phyloP scores from a whole-genome alignment of 2,329 filamentous ascomycete genomes.

The Hyphodiscus sp. region DNA sequence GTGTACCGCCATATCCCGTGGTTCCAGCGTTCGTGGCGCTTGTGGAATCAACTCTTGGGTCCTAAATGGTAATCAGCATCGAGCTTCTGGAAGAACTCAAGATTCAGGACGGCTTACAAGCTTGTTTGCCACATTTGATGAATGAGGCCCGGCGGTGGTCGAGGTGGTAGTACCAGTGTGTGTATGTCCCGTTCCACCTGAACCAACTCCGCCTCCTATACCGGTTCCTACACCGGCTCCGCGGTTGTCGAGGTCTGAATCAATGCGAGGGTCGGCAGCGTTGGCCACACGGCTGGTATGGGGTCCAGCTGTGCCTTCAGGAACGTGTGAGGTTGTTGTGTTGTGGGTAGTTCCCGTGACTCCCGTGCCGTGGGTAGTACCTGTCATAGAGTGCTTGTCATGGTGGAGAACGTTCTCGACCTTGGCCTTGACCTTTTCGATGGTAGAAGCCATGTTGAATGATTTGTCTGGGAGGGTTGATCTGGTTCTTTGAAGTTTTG shows the following conservation, averaged over 20 bases:
- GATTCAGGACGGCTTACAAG: neutral
- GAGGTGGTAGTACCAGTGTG: neutral
- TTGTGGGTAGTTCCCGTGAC: no score
- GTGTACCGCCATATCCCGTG: no score
- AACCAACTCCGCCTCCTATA: no score
- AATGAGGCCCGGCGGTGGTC: neutral
- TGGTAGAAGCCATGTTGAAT: neutral
- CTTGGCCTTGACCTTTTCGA: neutral
- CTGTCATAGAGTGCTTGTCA: neutral
- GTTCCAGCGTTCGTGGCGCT: no score
- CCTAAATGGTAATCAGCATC: neutral
- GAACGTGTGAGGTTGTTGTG: neutral
- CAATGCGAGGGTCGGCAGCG: neutral
- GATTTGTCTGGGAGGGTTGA: neutral
- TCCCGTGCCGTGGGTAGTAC: neutral
- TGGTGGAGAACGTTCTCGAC: neutral
- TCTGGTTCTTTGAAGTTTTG: neutral
- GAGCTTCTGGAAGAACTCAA: neutral
- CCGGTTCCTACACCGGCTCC: no score
- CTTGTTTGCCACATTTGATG: neutral
- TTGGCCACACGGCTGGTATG: neutral
- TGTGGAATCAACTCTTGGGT: neutral
- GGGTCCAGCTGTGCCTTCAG: neutral
- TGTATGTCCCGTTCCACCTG: no score
- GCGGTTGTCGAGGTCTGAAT: neutral